A percentile compares a stretch with the other conserved stretches of the same genome.
Evolutionary conservation across 768 basidiomycete species (phyloP).

Genomic region (Mycena kentingensis): DNA sequence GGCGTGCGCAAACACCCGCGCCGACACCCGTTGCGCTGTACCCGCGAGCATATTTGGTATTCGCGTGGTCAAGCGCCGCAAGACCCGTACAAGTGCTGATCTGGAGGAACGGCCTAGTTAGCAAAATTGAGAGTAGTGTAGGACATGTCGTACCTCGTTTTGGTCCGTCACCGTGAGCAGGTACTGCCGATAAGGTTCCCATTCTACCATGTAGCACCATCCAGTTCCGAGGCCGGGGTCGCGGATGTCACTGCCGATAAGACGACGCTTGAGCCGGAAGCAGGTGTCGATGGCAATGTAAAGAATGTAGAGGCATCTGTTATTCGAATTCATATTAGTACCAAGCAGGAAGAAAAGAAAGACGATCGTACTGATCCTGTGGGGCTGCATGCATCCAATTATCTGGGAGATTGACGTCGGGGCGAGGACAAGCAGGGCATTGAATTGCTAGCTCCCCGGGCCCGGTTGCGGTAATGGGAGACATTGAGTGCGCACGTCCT

Average conservation of each 20-base stretch:
- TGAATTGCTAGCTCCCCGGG: conserved; percentile 30
- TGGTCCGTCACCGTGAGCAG: conserved; percentile 6
- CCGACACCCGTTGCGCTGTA: too few species aligned
- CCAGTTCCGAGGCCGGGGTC: neutral
- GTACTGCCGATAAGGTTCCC: conserved; percentile 13
- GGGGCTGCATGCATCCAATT: conserved; percentile 25
- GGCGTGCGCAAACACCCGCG: too few species aligned
- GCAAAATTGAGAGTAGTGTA: conserved; percentile 9
- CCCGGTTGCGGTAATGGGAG: conserved; percentile 20
- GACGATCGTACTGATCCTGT: conserved; percentile 20
- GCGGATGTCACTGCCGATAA: neutral
- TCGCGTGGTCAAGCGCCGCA: too few species aligned
- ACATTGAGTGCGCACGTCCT: conserved; percentile 28
- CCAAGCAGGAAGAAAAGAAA: neutral
- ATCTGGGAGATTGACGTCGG: conserved; percentile 30
- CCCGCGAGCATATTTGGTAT: too few species aligned
- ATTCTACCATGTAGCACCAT: conserved; percentile 6
- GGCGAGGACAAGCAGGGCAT: conserved; percentile 40
- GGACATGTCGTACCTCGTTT: neutral
- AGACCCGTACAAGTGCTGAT: conserved; percentile 30
- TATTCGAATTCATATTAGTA: too few species aligned
- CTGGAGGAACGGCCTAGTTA: conserved; percentile 12
- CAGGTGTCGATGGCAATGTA: conserved; percentile 26
- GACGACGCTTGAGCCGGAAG: conserved; percentile 24
- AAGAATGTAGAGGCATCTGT: conserved; percentile 29